Conservation (phyloP, 805 yeast species). For the Metahyphopichia silvanorum region DNA sequence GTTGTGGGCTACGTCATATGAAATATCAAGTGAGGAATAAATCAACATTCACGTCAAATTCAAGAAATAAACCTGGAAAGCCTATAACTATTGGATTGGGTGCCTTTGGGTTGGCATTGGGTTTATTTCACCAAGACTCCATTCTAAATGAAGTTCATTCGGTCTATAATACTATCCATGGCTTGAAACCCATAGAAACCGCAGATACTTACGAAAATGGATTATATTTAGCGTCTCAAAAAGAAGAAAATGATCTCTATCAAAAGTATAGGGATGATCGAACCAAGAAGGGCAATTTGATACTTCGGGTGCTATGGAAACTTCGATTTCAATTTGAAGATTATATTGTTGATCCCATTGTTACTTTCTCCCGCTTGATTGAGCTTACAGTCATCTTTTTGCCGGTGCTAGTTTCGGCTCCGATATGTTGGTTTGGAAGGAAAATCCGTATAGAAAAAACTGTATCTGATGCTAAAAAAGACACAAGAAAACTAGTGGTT, state of each 20-base stretch:
- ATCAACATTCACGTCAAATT: too few species aligned
- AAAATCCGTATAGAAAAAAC: constrained; percentile 23
- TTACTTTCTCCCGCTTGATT: constrained; percentile 64
- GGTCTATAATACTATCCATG: constrained; percentile 31
- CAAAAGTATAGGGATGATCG: constrained; percentile 26
- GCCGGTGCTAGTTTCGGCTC: constrained; percentile 67
- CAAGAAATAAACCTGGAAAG: too few species aligned
- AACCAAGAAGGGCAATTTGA: constrained; percentile 15
- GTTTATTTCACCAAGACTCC: too few species aligned
- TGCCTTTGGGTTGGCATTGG: too few species aligned
- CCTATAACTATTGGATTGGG: too few species aligned
- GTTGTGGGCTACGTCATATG: too few species aligned
- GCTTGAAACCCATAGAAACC: constrained; percentile 39
- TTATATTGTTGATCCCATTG: constrained; percentile 63
- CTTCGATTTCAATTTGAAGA: constrained; percentile 48
- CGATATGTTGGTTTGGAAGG: constrained; percentile 59
- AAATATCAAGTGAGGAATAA: too few species aligned
- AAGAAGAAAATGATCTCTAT: constrained; percentile 44
- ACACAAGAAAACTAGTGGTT: neutral
- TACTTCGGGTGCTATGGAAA: constrained; percentile 30
- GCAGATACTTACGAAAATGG: constrained; percentile 73
- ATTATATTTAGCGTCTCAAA: constrained; percentile 56
- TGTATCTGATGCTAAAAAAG: constrained; percentile 1
- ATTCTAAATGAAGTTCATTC: constrained; percentile 29
- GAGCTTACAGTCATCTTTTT: constrained; percentile 64